Evolutionary conservation across 2,329 filamentous ascomycete species (phyloP).

Genomic region (Penicillium palitans): DNA sequence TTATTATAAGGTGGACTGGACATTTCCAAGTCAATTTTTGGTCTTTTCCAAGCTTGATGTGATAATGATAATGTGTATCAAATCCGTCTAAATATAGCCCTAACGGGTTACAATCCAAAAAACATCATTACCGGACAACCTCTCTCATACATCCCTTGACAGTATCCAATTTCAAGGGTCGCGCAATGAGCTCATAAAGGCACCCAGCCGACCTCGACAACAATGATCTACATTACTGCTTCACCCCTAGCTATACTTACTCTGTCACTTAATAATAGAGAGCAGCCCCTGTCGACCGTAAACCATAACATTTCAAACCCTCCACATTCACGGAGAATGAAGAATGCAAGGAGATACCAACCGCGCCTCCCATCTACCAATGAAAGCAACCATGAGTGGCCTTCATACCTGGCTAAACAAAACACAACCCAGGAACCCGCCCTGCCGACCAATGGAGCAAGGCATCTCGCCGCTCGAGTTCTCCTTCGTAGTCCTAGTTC

Average conservation of each 20-base stretch:
- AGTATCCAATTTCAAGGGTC: background rate
- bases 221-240: conserved; percentile 4
- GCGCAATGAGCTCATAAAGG: background rate
- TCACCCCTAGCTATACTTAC: background rate
- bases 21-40: background rate
- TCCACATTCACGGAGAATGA: conserved; percentile 20
- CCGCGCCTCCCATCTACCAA: conserved; percentile 14
- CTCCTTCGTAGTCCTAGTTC: conserved; percentile 15
- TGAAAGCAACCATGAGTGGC: conserved; percentile 1
- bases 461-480: conserved; percentile 4
- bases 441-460: conserved; percentile 17
- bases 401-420: conserved; percentile 13
- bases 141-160: conserved; percentile 5
- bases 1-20: background rate
- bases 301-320: background rate
- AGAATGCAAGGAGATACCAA: conserved; percentile 28
- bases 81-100: background rate
- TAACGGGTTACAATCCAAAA: background rate
- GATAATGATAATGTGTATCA: background rate
- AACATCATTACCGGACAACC: background rate
- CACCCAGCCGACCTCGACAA: background rate
- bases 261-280: background rate
- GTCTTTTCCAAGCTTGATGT: background rate
- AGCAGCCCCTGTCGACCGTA: conserved; percentile 16
- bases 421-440: conserved; percentile 1